phyloP scores from a whole-genome alignment of 2,329 filamentous ascomycete species.

The Talaromyces islandicus region DNA sequence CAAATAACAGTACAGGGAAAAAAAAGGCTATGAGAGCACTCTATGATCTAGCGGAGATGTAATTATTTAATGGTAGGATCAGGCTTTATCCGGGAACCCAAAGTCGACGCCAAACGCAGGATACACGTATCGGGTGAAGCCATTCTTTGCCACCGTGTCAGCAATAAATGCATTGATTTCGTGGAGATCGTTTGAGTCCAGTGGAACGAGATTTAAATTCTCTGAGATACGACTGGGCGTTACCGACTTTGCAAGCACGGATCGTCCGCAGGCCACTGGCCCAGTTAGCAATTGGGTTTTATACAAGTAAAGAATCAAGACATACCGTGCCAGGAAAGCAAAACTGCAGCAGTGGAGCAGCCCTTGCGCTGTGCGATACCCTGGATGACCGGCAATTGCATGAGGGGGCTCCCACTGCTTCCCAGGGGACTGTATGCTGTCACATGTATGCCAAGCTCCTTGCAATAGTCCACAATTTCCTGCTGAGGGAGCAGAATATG shows the following conservation, averaged over 20 bases:
- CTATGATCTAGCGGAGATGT: neutral
- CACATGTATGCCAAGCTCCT: conserved; percentile 44
- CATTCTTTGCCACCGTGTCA: conserved; percentile 23
- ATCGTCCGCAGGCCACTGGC: neutral
- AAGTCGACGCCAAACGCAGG: conserved; percentile 64
- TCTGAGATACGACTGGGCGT: conserved; percentile 46
- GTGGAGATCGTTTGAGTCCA: neutral
- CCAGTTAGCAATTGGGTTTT: neutral
- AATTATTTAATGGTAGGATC: neutral
- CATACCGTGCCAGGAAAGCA: neutral
- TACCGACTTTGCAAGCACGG: conserved; percentile 48
- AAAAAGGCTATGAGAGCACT: neutral
- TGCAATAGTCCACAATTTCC: conserved; percentile 35
- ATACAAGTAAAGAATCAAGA: neutral
- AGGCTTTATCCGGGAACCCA: conserved; percentile 62
- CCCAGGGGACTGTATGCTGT: conserved; percentile 41
- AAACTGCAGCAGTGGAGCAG: neutral
- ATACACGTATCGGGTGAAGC: conserved; percentile 52
- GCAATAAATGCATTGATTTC: conserved; percentile 20
- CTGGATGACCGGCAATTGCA: neutral
- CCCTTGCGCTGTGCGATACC: neutral
- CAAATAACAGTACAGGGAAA: too few species aligned
- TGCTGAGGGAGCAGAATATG: conserved; percentile 63
- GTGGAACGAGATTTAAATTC: conserved; percentile 26
- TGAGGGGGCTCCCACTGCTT: neutral